Percentiles rank a stretch among this genome's conserved stretches.
phyloP scores from a whole-genome alignment of 2,329 filamentous ascomycete species.

The Penicillium sp. region DNA sequence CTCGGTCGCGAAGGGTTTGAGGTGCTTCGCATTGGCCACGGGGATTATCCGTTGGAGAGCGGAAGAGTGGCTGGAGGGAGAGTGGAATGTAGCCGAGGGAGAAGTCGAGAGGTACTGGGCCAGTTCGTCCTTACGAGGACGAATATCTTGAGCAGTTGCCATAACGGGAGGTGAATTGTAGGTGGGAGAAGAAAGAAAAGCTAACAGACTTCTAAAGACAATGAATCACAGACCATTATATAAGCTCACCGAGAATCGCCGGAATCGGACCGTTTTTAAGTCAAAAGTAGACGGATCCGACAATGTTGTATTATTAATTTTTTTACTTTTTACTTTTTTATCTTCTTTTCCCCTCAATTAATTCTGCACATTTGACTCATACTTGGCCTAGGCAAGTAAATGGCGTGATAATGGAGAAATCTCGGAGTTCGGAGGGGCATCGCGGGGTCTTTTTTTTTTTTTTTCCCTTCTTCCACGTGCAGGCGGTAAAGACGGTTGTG shows the following conservation, averaged over 20 bases:
- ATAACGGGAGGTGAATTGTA: conserved; percentile 17
- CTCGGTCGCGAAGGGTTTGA: conserved; percentile 92
- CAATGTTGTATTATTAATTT: neutral
- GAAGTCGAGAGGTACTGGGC: conserved; percentile 65
- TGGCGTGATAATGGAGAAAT: conserved; percentile 1
- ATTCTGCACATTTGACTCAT: neutral
- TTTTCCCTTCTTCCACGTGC: neutral
- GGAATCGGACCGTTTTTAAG: conserved; percentile 12
- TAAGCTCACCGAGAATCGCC: conserved; percentile 13
- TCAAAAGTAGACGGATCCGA: neutral
- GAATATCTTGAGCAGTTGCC: conserved; percentile 36
- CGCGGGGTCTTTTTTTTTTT: conserved; percentile 9
- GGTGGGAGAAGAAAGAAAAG: conserved; percentile 2
- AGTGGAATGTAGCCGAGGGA: conserved; percentile 69
- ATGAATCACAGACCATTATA: conserved; percentile 12
- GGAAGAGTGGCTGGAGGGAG: conserved; percentile 59
- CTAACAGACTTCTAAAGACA: conserved; percentile 1
- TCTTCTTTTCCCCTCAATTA: neutral
- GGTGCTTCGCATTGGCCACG: conserved; percentile 57
- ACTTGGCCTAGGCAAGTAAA: neutral
- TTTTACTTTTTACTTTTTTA: neutral
- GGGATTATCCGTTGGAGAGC: conserved; percentile 43
- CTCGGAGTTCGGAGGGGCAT: conserved; percentile 12
- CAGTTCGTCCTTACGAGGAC: conserved; percentile 25
- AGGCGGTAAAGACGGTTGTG: neutral